Conservation (phyloP, 805 yeast species). For the Danielozyma ontarioensis region DNA sequence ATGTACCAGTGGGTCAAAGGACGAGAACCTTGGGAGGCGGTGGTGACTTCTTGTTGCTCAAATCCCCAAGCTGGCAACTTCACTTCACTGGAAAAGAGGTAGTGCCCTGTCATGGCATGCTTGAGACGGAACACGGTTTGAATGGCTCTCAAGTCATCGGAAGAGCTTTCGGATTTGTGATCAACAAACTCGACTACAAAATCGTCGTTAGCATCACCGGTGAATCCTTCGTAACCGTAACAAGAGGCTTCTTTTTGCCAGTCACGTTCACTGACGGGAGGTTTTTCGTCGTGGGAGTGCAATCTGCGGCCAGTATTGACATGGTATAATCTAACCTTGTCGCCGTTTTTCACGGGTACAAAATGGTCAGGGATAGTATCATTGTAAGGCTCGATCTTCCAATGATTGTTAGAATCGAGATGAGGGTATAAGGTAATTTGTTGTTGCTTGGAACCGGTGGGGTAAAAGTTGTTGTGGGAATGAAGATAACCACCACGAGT, state of each 20-base stretch:
- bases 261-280: slow-evolving; percentile 70
- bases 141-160: slow-evolving; percentile 54
- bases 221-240: slow-evolving; percentile 73
- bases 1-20: slow-evolving; percentile 66
- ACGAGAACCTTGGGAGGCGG: slow-evolving; percentile 65
- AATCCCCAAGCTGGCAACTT: slow-evolving; percentile 82
- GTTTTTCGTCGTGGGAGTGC: slow-evolving; percentile 79
- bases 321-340: slow-evolving; percentile 66
- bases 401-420: slow-evolving; percentile 66
- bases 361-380: slow-evolving; percentile 54
- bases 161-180: slow-evolving; percentile 46
- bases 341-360: slow-evolving; percentile 60
- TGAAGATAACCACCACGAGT: slow-evolving; percentile 80
- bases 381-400: slow-evolving; percentile 67
- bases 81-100: slow-evolving; percentile 67
- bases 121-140: slow-evolving; percentile 67
- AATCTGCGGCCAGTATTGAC: slow-evolving; percentile 55
- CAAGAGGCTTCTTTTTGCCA: slow-evolving; percentile 82
- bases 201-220: slow-evolving; percentile 82
- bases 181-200: slow-evolving; percentile 70
- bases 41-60: slow-evolving; percentile 79
- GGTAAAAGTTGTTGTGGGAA: slow-evolving; percentile 68
- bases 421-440: slow-evolving; percentile 80
- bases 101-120: slow-evolving; percentile 78
- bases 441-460: slow-evolving; percentile 80